phyloP scores from a whole-genome alignment of 2,329 filamentous ascomycete genomes.

The Hypoxylon sp. region DNA sequence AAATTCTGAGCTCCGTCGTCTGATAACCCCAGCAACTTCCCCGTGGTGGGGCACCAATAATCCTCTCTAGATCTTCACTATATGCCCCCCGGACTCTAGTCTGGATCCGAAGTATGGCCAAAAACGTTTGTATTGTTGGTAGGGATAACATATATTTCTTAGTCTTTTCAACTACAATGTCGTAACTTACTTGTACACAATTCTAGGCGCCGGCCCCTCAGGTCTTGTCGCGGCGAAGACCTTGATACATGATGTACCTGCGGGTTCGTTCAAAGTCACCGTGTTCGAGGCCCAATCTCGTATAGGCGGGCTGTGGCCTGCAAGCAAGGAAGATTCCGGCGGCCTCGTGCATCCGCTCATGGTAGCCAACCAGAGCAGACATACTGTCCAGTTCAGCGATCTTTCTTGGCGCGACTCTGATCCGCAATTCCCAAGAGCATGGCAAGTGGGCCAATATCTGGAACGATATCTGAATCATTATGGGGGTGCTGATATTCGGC shows the following conservation, averaged over 20 bases:
- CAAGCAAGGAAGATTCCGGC: slow-evolving; percentile 61
- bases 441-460: slow-evolving; percentile 82
- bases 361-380: slow-evolving; percentile 81
- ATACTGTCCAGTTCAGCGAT: slow-evolving; percentile 81
- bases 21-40: slow-evolving; percentile 14
- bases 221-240: slow-evolving; percentile 81
- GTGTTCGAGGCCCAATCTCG: slow-evolving; percentile 76
- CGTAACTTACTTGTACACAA: slow-evolving; percentile 18
- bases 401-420: slow-evolving; percentile 74
- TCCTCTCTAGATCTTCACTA: slow-evolving; percentile 26
- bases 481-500: slow-evolving; percentile 61
- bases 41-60: slow-evolving; percentile 22
- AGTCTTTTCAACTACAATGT: neutral
- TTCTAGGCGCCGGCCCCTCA: slow-evolving; percentile 75
- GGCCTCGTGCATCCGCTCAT: slow-evolving; percentile 76
- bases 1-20: slow-evolving; percentile 18
- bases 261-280: slow-evolving; percentile 73
- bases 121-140: slow-evolving; percentile 69
- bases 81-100: slow-evolving; percentile 24
- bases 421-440: slow-evolving; percentile 80
- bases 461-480: slow-evolving; percentile 74
- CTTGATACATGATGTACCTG: slow-evolving; percentile 71
- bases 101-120: slow-evolving; percentile 55
- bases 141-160: slow-evolving; percentile 30
- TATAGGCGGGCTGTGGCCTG: slow-evolving; percentile 85